These are phyloP conservation scores for Nyctanthes arbortristis DNA, from an alignment of 257 asterid species.

Conservation along the genomic window DNA sequence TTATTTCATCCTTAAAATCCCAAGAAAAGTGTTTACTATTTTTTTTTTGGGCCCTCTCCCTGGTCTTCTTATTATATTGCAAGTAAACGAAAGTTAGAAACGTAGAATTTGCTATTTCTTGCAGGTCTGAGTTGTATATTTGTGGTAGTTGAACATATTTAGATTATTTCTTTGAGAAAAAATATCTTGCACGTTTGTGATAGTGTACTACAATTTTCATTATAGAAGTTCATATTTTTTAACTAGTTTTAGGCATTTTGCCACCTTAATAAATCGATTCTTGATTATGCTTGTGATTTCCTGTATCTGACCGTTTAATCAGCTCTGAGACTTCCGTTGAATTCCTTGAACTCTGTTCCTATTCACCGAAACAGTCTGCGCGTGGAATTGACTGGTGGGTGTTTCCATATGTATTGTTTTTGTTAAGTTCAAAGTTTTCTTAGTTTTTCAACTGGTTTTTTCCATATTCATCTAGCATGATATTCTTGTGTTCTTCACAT, in stretches of 20 bases:
- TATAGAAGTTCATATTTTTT: constrained; percentile 1
- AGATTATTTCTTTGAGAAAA: constrained; percentile 6
- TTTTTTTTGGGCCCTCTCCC: too few species aligned
- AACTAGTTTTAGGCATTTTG: background rate
- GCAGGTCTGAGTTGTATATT: constrained; percentile 4
- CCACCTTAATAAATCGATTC: background rate
- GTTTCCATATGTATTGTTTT: constrained; percentile 11
- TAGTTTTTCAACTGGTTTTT: constrained; percentile 20
- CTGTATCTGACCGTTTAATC: constrained; percentile 6
- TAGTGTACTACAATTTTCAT: background rate
- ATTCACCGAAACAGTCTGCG: constrained; percentile 34
- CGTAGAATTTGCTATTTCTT: too few species aligned
- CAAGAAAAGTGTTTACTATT: too few species aligned
- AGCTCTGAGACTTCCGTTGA: constrained; percentile 23
- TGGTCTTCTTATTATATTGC: too few species aligned
- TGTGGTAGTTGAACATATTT: background rate
- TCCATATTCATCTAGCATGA: constrained; percentile 15
- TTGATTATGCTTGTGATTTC: background rate
- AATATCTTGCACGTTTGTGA: constrained; percentile 4
- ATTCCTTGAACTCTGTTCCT: constrained; percentile 31
- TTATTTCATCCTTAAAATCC: too few species aligned
- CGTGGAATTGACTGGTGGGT: constrained; percentile 44
- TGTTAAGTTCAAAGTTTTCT: constrained; percentile 23
- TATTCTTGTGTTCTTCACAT: constrained; percentile 30
- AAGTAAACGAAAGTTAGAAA: too few species aligned